A percentile compares a stretch with the other conserved stretches of the same genome.
Evolutionary conservation across 306 rosid genomes (phyloP).

Genomic region (Astragalus membranaceus): DNA sequence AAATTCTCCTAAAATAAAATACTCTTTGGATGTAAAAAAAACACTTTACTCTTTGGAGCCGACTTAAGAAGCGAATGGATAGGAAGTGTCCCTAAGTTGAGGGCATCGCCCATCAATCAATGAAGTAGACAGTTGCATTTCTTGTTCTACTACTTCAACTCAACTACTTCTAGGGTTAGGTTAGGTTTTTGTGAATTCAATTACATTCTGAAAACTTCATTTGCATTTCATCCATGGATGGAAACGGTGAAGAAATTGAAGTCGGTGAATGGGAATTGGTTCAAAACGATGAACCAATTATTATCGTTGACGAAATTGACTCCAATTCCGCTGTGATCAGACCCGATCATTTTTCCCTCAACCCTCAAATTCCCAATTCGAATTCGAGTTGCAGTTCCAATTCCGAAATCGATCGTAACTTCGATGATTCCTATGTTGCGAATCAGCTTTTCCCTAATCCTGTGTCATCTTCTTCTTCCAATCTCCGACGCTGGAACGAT

Average conservation of each 20-base stretch:
- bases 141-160: neutral
- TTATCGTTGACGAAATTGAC: neutral
- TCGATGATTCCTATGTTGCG: slow-evolving; percentile 30
- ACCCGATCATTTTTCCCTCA: slow-evolving; percentile 26
- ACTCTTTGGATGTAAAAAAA: too few relatives aligned
- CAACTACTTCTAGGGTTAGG: neutral
- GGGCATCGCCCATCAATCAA: neutral
- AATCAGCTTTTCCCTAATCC: slow-evolving; percentile 16
- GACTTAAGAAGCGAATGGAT: neutral
- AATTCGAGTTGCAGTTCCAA: neutral
- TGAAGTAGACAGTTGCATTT: neutral
- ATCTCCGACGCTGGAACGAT: neutral
- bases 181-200: neutral
- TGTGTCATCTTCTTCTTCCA: neutral
- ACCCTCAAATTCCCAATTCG: neutral
- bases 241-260: neutral
- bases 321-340: neutral
- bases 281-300: neutral
- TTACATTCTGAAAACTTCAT: too few relatives aligned
- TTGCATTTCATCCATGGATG: neutral
- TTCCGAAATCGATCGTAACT: slow-evolving; percentile 29
- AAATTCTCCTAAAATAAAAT: too few relatives aligned
- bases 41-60: neutral
- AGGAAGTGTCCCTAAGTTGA: neutral
- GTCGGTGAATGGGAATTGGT: slow-evolving; percentile 23